These are phyloP conservation scores for Hypoxylon sp. DNA, from an alignment of 2,329 filamentous ascomycete genomes.

Conservation along the genomic window DNA sequence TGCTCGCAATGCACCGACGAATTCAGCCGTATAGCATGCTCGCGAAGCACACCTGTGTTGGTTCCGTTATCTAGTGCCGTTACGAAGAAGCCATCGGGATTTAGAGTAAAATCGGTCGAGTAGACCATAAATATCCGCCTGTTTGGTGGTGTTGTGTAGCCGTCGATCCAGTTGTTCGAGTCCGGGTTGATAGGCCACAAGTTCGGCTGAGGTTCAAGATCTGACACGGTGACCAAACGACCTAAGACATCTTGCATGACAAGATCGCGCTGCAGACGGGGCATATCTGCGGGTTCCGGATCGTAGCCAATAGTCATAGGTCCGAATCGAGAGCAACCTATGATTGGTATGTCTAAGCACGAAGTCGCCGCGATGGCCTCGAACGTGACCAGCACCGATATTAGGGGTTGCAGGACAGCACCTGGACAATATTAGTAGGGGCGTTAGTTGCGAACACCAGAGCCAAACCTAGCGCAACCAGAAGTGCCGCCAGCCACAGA, in stretches of 20 bases:
- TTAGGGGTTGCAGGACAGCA: slow-evolving; percentile 34
- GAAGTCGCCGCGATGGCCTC: slow-evolving; percentile 25
- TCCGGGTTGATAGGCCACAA: slow-evolving; percentile 37
- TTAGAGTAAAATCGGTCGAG: slow-evolving; percentile 1
- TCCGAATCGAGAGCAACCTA: slow-evolving; percentile 7
- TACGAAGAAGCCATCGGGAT: slow-evolving; percentile 35
- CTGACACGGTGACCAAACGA: slow-evolving; percentile 27
- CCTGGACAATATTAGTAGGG: slow-evolving; percentile 17
- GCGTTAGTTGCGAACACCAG: neutral
- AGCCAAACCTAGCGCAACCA: slow-evolving; percentile 25
- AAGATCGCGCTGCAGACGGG: slow-evolving; percentile 30
- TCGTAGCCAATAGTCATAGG: slow-evolving; percentile 26
- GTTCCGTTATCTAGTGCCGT: slow-evolving; percentile 34
- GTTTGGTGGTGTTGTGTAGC: slow-evolving; percentile 12
- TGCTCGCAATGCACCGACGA: slow-evolving; percentile 35
- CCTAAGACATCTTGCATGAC: slow-evolving; percentile 39
- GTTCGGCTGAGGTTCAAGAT: slow-evolving; percentile 31
- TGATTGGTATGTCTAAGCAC: slow-evolving; percentile 29
- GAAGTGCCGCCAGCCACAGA: slow-evolving; percentile 36
- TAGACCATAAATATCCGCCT: slow-evolving; percentile 28
- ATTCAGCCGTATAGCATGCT: slow-evolving; percentile 40
- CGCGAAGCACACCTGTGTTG: slow-evolving; percentile 34
- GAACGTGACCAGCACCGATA: slow-evolving; percentile 32
- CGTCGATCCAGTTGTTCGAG: slow-evolving; percentile 11
- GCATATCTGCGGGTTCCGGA: slow-evolving; percentile 41